Evolutionary conservation across 495 filamentous ascomycete species (phyloP), one percentile per base, ranked within the genome.

Genomic region (Podospora comata): DNA sequence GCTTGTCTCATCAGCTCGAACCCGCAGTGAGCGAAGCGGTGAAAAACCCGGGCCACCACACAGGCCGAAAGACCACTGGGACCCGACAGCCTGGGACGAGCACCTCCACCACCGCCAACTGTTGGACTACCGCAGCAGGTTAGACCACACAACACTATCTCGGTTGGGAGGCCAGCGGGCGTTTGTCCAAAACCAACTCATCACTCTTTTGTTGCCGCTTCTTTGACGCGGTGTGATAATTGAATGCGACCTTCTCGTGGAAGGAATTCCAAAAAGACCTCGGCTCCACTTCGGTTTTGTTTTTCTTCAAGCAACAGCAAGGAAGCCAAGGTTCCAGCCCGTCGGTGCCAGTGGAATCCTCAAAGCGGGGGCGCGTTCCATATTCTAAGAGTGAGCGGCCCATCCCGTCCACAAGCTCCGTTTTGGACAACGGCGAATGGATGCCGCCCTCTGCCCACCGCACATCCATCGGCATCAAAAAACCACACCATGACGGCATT

Each of bases 1-100:
- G 15, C 2, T 59, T 27, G 56, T 20, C 19, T 59, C 26, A 20
- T 59, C 26, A 20, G 56, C 5, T 27, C 6, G 56, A 59, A 26
- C 56, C 39, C 39, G 56, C 64, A 66, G 23, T 64, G 26, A 48
- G 63, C n/a, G 60, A 55, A 67, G 66, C 56, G 66, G 56, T 62
- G 67, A 72, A 55, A 67, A 39, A n/a, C 20, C 39, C 62, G 54
- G 11, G 60, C 54, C 6, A 18, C n/a, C 28, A 57, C 68, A 62
- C 57, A 28, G 54, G 67, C 63, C 34, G 62, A 66, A 64, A 54
- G 19, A 32, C 58, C 60, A 34, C 26, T 19, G 62, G 62, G 68
- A 73, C 78, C 79, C 78, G 78, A 79, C 75, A 74, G 75, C 66
- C 56, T 70, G 79, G 78, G 62, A 75, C 69, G 65, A 23, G 59